These are phyloP conservation scores for Pseudonectria foliicola DNA, from an alignment of 2,329 filamentous ascomycete species.

Conservation along the genomic window DNA sequence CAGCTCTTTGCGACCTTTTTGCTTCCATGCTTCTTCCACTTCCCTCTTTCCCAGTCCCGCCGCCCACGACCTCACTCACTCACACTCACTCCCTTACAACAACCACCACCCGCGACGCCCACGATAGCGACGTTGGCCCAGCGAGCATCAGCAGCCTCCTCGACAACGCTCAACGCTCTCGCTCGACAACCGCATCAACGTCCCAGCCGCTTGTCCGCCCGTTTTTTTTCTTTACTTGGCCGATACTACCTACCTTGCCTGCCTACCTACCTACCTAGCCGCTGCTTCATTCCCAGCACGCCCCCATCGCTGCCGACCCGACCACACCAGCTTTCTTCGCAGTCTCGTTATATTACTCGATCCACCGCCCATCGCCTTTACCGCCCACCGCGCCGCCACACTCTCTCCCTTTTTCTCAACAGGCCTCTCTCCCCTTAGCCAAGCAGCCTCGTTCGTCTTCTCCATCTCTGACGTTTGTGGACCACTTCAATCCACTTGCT, in stretches of 20 bases:
- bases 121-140: constrained; percentile 3
- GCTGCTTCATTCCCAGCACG: constrained; percentile 1
- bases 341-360: constrained; percentile 10
- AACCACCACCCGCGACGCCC: constrained; percentile 7
- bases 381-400: constrained; percentile 6
- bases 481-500: constrained; percentile 1
- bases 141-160: too few relatives aligned
- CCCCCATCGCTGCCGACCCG: constrained; percentile 4
- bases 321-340: not conserved
- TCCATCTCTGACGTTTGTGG: too few relatives aligned
- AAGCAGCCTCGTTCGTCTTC: too few relatives aligned
- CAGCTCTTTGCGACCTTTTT: constrained; percentile 24
- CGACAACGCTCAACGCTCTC: too few relatives aligned
- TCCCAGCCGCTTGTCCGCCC: too few relatives aligned
- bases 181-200: too few relatives aligned
- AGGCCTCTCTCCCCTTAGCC: constrained; percentile 6
- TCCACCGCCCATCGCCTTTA: constrained; percentile 8
- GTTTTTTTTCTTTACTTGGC: too few relatives aligned
- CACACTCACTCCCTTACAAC: constrained; percentile 5
- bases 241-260: too few relatives aligned
- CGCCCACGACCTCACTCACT: constrained; percentile 4
- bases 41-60: constrained; percentile 5
- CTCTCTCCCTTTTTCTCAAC: constrained; percentile 6
- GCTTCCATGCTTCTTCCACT: constrained; percentile 12
- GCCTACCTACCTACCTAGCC: too few relatives aligned